These are phyloP conservation scores for Cyclotella choctawhatcheeana DNA, from an alignment of 108 stramenopile genomes.

Conservation along the genomic window DNA sequence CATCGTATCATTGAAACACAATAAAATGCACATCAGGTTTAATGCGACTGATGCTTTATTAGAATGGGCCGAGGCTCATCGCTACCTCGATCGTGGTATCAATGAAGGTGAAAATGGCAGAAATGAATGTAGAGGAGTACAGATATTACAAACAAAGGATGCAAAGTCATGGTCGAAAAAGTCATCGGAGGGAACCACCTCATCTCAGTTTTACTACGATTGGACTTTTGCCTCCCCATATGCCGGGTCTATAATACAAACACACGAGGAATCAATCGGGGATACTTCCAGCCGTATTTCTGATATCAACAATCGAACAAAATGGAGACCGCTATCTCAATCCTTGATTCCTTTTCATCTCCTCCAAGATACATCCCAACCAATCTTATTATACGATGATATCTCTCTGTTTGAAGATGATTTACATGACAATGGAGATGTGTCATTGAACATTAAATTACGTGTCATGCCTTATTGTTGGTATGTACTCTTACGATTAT, in stretches of 20 bases:
- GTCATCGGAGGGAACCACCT: slow-evolving; percentile 7
- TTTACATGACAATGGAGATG: slow-evolving; percentile 83
- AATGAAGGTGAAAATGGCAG: neutral
- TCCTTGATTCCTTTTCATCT: slow-evolving; percentile 64
- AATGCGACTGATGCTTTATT: slow-evolving; percentile 60
- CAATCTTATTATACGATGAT: slow-evolving; percentile 79
- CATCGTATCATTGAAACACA: slow-evolving; percentile 48
- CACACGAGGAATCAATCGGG: neutral
- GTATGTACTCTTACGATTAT: slow-evolving; percentile 65
- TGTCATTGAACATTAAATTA: slow-evolving; percentile 63
- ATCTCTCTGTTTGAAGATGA: slow-evolving; percentile 77
- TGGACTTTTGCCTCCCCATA: slow-evolving; percentile 84
- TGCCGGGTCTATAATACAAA: slow-evolving; percentile 32
- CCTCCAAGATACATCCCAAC: slow-evolving; percentile 63
- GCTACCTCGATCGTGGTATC: slow-evolving; percentile 40
- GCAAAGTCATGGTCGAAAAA: slow-evolving; percentile 64
- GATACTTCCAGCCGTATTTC: neutral
- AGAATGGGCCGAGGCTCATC: slow-evolving; percentile 77
- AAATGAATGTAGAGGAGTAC: slow-evolving; percentile 55
- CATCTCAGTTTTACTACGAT: slow-evolving; percentile 72
- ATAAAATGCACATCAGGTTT: slow-evolving; percentile 36
- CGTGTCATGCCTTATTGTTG: slow-evolving; percentile 78
- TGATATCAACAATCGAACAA: slow-evolving; percentile 16
- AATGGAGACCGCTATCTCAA: slow-evolving; percentile 51
- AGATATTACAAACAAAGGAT: slow-evolving; percentile 62